Base-by-base conservation (phyloP, 345 rosid genomes). In the Lepidium didymum region DNA sequence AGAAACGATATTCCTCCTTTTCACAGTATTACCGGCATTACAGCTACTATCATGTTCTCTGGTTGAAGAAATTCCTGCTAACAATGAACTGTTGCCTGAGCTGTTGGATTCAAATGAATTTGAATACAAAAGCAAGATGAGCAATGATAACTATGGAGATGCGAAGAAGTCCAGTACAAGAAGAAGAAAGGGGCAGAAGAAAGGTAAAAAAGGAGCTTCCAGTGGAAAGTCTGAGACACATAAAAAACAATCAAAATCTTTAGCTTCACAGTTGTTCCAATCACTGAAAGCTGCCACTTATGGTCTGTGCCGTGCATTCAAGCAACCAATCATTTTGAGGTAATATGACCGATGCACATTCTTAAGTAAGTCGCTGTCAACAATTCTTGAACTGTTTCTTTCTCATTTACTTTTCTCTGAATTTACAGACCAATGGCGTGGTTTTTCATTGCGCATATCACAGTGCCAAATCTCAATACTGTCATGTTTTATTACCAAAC, bases 401-500 rank as follows among this genome's bases (percentile, higher is more conserved):
- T 3, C 56, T 76, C 65, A 16, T 73, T 46, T 31, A 55, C 50
- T 51, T 68, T 44, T 41, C 41, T 62, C 36, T 67, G 62, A 10
- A 62, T 43, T 74, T 77, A 38, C 80, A 94, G 99, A 75, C 93
- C 99, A 14, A 94, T 91, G 99, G 78, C 93, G 27, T 91, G 99
- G 97, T 94, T 94, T 81, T 94, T 91, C 87, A 76, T 94, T 13
- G 96, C 95, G 35, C 92, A 86, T 6, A 73, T 94, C 54, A 86
- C 91, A 9, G 79, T 94, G 44, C 99, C 99, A 50, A 91, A 91
- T 84, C 86, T 94, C 78, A 91, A 97, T 46, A 94, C 96, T 0
- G 85, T 85, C 64, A 85, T 94, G 93, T 94, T 94, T 82, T 91
- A 94, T 76, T 94, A 94, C 86, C 97, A 86, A 79, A 87, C 97